Base-by-base conservation (phyloP, 83 land plant species). In the Picea abies region DNA sequence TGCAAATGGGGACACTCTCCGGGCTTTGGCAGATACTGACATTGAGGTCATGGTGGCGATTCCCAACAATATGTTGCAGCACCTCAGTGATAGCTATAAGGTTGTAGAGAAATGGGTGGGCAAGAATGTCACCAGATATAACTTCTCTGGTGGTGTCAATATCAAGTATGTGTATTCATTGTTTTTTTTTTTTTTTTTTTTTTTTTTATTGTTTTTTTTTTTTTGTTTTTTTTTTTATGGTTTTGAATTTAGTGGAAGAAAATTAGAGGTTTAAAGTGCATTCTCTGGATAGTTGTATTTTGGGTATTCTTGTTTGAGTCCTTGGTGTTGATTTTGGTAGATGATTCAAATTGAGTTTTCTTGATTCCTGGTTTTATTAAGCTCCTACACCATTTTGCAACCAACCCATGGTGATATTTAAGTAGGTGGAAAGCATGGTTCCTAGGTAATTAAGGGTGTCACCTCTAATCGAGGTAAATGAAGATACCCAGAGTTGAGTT, bases 31-130 rank as follows among this genome's bases (percentile, higher is more conserved):
- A 12, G 86, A 86, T 8, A 82, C 82, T 25, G 88, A 79, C 61
- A 87, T 92, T 25, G 93, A 92, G 84, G 89, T 90, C 66, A 92
- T 90, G 91, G 78, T 92, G 14, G 94, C 87, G 5, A 87, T 91
- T 23, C 92, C 95, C 11, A 93, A 93, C 44, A 82, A 89, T 39
- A 77, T 83, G 92, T 86, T 93, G 68, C 62, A 71, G 23, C 15
- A 12, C 0, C 60, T 91, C 12, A 83, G 82, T 81, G 22, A 23
- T 2, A 79, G 67, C 17, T 87, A 89, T 29, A 80, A 64, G 1
- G 77, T 85, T 19, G 94, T 94, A 12, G 69, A 84, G 80, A 78
- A 85, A 16, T 94, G 94, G 94, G 93, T 94, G 17, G 89, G 90
- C 79, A 71, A 86, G 71, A 94, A 94, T 80, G 88, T 92, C 79